These are phyloP conservation scores for Salix arbutifolia DNA, from an alignment of 345 rosid species.

Conservation along the genomic window DNA sequence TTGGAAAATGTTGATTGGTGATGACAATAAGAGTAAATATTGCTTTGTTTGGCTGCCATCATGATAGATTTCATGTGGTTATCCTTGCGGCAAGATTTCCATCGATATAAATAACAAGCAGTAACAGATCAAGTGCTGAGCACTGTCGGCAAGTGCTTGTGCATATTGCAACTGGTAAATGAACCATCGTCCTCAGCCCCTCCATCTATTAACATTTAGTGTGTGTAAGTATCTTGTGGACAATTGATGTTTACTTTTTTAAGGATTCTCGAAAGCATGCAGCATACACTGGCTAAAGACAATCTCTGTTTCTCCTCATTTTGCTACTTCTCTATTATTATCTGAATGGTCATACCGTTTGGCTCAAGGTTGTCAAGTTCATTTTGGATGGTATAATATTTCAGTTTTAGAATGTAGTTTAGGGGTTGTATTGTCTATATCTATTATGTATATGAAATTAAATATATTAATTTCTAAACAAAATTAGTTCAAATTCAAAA, in stretches of 20 bases:
- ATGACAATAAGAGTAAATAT: slow-evolving; percentile 9
- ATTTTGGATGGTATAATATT: not conserved
- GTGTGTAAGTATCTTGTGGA: not conserved
- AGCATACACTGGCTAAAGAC: slow-evolving; percentile 19
- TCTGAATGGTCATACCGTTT: not conserved
- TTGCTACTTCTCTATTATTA: not conserved
- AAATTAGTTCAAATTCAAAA: too few species aligned
- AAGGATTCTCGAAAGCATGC: slow-evolving; percentile 14
- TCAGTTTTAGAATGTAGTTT: too few species aligned
- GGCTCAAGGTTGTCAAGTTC: slow-evolving; percentile 14
- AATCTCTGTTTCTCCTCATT: slow-evolving; percentile 12
- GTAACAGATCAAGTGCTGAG: slow-evolving; percentile 11
- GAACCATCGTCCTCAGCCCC: slow-evolving; percentile 26
- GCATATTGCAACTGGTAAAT: slow-evolving; percentile 17
- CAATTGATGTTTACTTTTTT: not conserved
- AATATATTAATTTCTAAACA: too few species aligned
- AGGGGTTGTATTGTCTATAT: too few species aligned
- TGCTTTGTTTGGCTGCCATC: slow-evolving; percentile 6
- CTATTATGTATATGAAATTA: too few species aligned
- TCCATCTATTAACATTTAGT: slow-evolving; percentile 14
- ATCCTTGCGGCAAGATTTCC: slow-evolving; percentile 15
- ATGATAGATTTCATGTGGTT: slow-evolving; percentile 22
- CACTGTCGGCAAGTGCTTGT: slow-evolving; percentile 18
- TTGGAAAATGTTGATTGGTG: slow-evolving; percentile 8
- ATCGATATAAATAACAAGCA: slow-evolving; percentile 21